Conservation (phyloP, 805 yeast species). For the Monosporozyma unispora region DNA sequence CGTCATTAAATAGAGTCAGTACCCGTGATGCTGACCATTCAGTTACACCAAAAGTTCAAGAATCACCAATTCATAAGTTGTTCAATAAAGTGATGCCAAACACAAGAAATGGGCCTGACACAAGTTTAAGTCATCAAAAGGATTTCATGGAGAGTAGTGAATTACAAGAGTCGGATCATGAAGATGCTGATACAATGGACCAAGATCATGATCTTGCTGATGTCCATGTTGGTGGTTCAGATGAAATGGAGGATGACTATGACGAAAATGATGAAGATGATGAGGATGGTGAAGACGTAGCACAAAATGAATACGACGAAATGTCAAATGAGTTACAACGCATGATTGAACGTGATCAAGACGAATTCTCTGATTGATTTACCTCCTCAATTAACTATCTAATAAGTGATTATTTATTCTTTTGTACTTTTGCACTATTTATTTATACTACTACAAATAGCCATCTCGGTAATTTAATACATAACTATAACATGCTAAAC, state of each 20-base stretch:
- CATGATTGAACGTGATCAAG: slow-evolving; percentile 7
- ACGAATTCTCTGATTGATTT: neutral
- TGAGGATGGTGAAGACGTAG: neutral
- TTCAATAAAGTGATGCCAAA: slow-evolving; percentile 4
- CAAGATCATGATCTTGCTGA: neutral
- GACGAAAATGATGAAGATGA: slow-evolving; percentile 2
- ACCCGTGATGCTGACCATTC: neutral
- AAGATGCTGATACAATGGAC: neutral
- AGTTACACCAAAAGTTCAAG: neutral
- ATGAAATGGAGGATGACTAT: slow-evolving; percentile 6
- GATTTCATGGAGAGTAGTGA: slow-evolving; percentile 4
- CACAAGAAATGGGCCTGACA: neutral
- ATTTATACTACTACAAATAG: neutral
- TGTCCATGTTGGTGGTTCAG: neutral
- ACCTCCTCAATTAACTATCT: neutral
- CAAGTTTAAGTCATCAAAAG: slow-evolving; percentile 1
- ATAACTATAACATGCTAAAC: neutral
- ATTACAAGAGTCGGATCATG: neutral
- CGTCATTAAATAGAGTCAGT: slow-evolving; percentile 9
- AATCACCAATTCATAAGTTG: neutral
- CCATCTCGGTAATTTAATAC: neutral
- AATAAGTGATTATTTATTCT: neutral
- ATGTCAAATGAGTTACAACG: slow-evolving; percentile 7
- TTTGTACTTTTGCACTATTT: neutral
- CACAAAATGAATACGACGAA: slow-evolving; percentile 4